Base-by-base conservation (phyloP, 164 flowering plant genomes). In the Pachysandra terminalis region DNA sequence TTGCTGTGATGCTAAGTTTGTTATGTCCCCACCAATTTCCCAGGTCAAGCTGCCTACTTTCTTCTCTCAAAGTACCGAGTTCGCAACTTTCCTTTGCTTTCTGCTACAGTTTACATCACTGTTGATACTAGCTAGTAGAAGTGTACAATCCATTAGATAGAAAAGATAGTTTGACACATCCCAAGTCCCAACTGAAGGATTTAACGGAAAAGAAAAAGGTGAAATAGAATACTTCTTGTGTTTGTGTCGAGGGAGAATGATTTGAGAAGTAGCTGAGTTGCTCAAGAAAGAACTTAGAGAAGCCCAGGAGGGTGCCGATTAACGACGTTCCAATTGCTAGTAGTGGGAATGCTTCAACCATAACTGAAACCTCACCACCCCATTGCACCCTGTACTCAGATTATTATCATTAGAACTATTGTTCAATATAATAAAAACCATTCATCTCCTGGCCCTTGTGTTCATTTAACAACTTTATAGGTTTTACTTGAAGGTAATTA, bases 311-410 rank as follows among this genome's bases (percentile, higher is more conserved):
- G 15, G 91, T 89, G 21, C 91, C 91, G 13, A 87, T 81, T 3
- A 85, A 63, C n/a, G 95, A 91, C 40, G 97, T 91, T 67, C 91
- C 97, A 22, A 90, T 81, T 21, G 93, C 95, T 53, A 87, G 73
- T 72, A 90, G 87, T 25, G 93, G 83, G 78, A 88, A 90, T 19
- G 83, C 83, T 73, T 85, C 86, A 5, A 89, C 91, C 91, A 86
- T 85, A 26, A 67, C 52, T 17, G 89, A 68, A 70, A 85, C 69
- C 14, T n/a, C n/a, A n/a, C 93, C 88, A 26, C 76, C 55, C 90
- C 90, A 82, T 61, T 57, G 71, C 58, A 80, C 82, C 14, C 92
- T 88, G 70, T 59, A 63, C 1, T 60, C 67, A 19, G 54, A 12
- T 5, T 9, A 56, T 16, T 8, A 70, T 32, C 16, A 12, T 28